Evolutionary conservation across 257 asterid species (phyloP).

Genomic region (Capsicum pubescens): DNA sequence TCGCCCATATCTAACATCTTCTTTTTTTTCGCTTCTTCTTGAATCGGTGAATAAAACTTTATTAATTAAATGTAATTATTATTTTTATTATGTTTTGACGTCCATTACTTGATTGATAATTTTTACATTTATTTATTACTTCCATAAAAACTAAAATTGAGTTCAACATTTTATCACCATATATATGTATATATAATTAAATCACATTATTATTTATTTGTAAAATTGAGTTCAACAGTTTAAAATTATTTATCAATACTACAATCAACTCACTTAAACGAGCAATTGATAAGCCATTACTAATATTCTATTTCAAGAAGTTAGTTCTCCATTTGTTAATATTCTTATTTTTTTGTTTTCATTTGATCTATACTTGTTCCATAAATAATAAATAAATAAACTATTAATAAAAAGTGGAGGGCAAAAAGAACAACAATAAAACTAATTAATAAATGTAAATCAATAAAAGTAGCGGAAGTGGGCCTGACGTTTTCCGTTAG

Average conservation of each 20-base stretch:
- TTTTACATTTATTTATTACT: no score
- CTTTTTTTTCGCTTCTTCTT: no score
- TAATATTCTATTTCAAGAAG: no score
- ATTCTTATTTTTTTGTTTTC: background rate
- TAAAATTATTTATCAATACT: background rate
- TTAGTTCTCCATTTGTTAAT: background rate
- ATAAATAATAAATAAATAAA: background rate
- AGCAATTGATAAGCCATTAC: background rate
- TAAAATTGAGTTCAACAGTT: background rate
- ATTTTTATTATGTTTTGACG: background rate
- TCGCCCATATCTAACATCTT: no score
- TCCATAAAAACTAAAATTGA: no score
- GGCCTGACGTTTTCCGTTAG: constrained; percentile 67
- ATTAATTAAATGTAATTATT: background rate
- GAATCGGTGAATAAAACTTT: background rate
- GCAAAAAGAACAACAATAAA: no score
- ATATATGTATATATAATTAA: no score
- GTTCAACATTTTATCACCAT: no score
- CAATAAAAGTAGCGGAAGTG: constrained; percentile 3
- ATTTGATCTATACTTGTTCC: background rate
- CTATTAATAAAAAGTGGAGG: background rate
- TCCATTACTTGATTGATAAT: background rate
- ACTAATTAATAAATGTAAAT: constrained; percentile 16
- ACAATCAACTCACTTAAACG: background rate
- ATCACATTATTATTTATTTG: background rate